A percentile compares a stretch with the other conserved stretches of the same genome.
phyloP scores from a whole-genome alignment of 2,329 filamentous ascomycete species.

The Allantophomopsis lycopodina region DNA sequence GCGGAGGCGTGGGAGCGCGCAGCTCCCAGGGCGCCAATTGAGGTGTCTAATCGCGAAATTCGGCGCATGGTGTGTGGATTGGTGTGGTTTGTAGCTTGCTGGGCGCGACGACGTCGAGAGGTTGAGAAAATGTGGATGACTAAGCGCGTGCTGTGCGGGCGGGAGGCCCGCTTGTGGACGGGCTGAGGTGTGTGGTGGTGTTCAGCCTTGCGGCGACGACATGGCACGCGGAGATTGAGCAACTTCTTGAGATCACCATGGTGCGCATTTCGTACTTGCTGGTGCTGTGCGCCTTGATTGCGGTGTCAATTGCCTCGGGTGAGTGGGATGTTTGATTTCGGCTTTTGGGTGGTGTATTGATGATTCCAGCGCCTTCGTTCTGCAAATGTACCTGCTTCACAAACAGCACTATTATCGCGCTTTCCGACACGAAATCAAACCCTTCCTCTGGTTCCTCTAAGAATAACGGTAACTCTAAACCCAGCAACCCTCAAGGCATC shows the following conservation, averaged over 20 bases:
- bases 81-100: conserved; percentile 3
- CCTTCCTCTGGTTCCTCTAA: too few species aligned
- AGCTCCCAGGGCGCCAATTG: conserved; percentile 13
- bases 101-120: too few species aligned
- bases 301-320: conserved; percentile 13
- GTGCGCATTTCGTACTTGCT: conserved; percentile 7
- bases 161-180: neutral
- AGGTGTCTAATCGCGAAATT: conserved; percentile 15
- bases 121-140: too few species aligned
- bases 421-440: conserved; percentile 12
- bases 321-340: conserved; percentile 1
- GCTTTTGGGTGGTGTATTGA: too few species aligned
- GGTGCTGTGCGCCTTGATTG: conserved; percentile 11
- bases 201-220: too few species aligned
- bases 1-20: conserved; percentile 1
- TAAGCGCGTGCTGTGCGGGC: neutral
- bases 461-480: too few species aligned
- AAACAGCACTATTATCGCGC: conserved; percentile 53
- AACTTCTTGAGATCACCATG: neutral
- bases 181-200: too few species aligned
- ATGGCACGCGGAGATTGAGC: too few species aligned
- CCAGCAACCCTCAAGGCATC: too few species aligned
- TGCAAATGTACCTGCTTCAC: conserved; percentile 61
- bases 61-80: conserved; percentile 14
- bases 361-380: conserved; percentile 40